Base-by-base conservation (phyloP, 257 asterid genomes). In the Catharanthus roseus region DNA sequence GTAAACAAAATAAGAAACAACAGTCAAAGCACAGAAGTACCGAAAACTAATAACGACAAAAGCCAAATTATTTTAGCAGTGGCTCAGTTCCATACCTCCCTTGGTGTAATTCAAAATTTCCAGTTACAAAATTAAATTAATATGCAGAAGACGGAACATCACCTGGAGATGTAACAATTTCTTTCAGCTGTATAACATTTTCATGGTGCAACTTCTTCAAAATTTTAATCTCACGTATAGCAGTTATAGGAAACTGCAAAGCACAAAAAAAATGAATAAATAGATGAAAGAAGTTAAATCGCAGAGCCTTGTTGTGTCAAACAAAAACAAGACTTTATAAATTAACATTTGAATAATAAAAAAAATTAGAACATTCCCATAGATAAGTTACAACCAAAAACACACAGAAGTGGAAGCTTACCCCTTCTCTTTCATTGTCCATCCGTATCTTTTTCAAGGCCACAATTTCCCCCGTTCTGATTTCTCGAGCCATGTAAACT, bases 401-500 rank as follows among this genome's bases (percentile, higher is more conserved):
- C 21, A 23, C 7, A n/a, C 9, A 62, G 47, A n/a, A 62, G 67
- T 62, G 45, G 67, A 63, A 74, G n/a, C 79, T 70, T 87, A 89
- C 97, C 88, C 97, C 97, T 77, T 91, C 97, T 81, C 92, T 85
- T 78, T 91, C 97, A 65, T 91, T 91, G 85, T 91, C 97, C 97
- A 91, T 91, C 56, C 97, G 80, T 31, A 91, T 91, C 86, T 91
- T 91, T 89, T 91, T 91, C 87, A 91, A 69, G 39, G 97, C 97
- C 76, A 91, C 97, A 80, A 91, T 91, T 79, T 91, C 97, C 62
- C 96, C 96, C 3, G 97, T 91, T 82, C 75, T 65, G 65, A 81
- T 87, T 78, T 91, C 97, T 81, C 77, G 87, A 33, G 97, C 97
- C 92, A 87, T 89, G 84, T 84, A 91, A 67, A 91, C 97, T 77